Percentiles rank a stretch among this genome's conserved stretches.
Evolutionary conservation across 1,284 basidiomycete genomes (phyloP).

Genomic region (Sporisorium iseilematis-ciliati): DNA sequence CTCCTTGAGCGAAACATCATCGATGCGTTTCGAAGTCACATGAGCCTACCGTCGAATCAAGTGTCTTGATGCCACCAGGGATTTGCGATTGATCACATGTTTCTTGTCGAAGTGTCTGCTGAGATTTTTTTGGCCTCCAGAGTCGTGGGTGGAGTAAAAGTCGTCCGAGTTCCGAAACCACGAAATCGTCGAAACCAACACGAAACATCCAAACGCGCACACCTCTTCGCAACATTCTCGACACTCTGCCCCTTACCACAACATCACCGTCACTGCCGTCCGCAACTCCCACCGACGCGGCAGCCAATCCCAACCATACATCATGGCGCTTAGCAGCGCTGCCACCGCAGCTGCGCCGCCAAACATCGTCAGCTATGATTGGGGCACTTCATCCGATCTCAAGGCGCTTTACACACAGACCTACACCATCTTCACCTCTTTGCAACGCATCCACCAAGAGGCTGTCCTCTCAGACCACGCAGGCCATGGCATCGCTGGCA

Average conservation of each 20-base stretch:
- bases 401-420: constrained; percentile 59
- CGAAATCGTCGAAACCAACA: constrained; percentile 10
- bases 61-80: too few species aligned
- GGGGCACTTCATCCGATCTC: constrained; percentile 49
- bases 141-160: constrained; percentile 11
- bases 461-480: constrained; percentile 28
- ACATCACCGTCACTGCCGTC: neutral
- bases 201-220: constrained; percentile 3
- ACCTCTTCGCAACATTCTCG: constrained; percentile 1
- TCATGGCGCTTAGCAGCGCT: constrained; percentile 14
- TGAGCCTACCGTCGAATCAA: neutral
- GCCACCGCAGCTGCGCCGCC: constrained; percentile 8
- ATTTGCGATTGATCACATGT: too few species aligned
- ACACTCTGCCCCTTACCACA: neutral
- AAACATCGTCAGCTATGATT: constrained; percentile 47
- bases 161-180: constrained; percentile 13
- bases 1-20: neutral
- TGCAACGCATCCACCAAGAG: constrained; percentile 57
- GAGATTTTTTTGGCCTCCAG: neutral
- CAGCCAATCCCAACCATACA: neutral
- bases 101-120: too few species aligned
- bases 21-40: neutral
- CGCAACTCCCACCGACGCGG: neutral
- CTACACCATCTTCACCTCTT: constrained; percentile 63
- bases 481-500: constrained; percentile 13